A percentile compares a stretch with the other conserved stretches of the same genome.
These are phyloP conservation scores for Kwoniella heveanensis DNA, from an alignment of 768 basidiomycete species.

Conservation along the genomic window DNA sequence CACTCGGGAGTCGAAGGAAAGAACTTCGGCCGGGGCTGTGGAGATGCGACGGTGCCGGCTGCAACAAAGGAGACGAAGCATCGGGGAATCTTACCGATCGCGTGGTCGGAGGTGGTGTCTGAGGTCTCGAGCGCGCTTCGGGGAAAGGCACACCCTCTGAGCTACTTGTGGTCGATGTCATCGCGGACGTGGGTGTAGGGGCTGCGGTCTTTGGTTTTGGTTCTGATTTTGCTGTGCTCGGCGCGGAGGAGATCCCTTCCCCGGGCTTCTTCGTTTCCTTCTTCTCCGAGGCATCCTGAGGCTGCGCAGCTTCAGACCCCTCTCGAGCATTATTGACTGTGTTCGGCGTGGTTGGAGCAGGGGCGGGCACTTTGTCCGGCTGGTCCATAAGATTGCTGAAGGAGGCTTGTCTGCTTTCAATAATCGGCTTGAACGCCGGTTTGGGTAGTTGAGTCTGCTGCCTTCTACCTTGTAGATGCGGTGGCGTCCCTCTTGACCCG, in stretches of 20 bases:
- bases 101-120: background rate
- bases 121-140: background rate
- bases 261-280: background rate
- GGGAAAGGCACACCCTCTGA: slow-evolving; percentile 5
- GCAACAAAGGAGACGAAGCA: background rate
- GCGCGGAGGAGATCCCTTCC: background rate
- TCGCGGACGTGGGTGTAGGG: background rate
- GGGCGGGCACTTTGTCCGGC: background rate
- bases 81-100: slow-evolving; percentile 11
- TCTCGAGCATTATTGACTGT: background rate
- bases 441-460: background rate
- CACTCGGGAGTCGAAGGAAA: background rate
- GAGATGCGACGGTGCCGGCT: background rate
- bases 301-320: background rate
- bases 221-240: background rate
- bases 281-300: background rate
- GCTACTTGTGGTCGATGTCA: background rate
- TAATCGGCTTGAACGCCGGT: slow-evolving; percentile 27
- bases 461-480: background rate
- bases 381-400: slow-evolving; percentile 3
- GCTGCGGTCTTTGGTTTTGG: background rate
- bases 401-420: slow-evolving; percentile 19
- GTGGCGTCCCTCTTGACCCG: background rate
- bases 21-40: background rate
- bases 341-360: background rate